Evolutionary conservation across 208 protist species (phyloP).

Genomic region (Lotmaria passim): DNA sequence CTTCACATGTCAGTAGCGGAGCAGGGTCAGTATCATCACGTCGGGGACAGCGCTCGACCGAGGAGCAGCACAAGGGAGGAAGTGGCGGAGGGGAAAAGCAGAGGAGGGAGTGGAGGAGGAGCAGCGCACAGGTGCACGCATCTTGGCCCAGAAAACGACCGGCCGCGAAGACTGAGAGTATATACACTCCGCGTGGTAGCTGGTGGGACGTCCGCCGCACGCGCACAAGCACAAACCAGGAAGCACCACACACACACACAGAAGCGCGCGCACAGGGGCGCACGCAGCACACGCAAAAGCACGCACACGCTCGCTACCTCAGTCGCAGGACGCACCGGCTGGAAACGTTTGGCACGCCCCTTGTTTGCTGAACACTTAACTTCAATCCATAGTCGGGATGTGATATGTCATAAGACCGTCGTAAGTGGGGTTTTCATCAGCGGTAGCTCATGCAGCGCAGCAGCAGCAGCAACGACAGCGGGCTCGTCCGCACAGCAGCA

Average conservation of each 20-base stretch:
- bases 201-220: conserved; percentile 9
- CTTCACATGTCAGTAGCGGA: conserved; percentile 29
- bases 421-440: conserved; percentile 5
- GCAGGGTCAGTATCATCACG: conserved; percentile 25
- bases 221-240: no score
- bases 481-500: no score
- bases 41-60: conserved; percentile 4
- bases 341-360: conserved; percentile 56
- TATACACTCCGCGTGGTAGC: conserved; percentile 22
- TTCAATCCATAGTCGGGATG: conserved; percentile 55
- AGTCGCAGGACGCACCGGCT: conserved; percentile 56
- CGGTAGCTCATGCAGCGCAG: no score
- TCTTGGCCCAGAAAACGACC: conserved; percentile 26
- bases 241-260: neutral
- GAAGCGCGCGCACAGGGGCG: neutral
- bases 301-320: conserved; percentile 32
- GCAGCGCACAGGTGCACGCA: neutral
- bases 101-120: neutral
- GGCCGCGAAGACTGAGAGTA: conserved; percentile 17
- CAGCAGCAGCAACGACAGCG: no score
- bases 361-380: conserved; percentile 50
- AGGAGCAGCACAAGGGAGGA: neutral
- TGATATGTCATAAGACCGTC: conserved; percentile 8
- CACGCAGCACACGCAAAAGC: neutral
- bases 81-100: neutral